A percentile compares a stretch with the other conserved stretches of the same genome.
phyloP scores from a whole-genome alignment of 306 rosid genomes.

The Cyamopsis tetragonoloba region DNA sequence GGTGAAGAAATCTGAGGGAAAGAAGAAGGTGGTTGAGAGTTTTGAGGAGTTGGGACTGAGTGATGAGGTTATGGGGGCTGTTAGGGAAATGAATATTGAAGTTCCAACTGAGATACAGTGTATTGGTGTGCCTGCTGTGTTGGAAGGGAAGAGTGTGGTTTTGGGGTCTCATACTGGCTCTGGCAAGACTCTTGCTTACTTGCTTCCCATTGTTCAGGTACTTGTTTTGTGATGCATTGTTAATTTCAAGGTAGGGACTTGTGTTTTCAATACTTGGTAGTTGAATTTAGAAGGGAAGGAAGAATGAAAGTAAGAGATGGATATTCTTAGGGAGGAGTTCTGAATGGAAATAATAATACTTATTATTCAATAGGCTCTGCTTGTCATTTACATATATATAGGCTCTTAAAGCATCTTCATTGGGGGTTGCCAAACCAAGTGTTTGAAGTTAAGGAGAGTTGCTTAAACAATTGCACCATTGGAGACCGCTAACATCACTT shows the following conservation, averaged over 20 bases:
- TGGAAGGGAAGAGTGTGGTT: slow-evolving; percentile 78
- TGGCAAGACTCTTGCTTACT: slow-evolving; percentile 90
- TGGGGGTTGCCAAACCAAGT: too few relatives aligned
- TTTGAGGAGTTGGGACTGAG: slow-evolving; percentile 69
- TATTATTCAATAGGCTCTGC: too few relatives aligned
- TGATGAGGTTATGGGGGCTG: slow-evolving; percentile 74
- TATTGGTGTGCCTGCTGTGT: slow-evolving; percentile 80
- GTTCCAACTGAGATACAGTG: slow-evolving; percentile 94
- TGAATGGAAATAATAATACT: too few relatives aligned
- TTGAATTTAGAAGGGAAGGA: too few relatives aligned
- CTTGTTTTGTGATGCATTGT: background rate
- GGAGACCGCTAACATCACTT: too few relatives aligned
- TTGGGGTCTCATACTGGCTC: slow-evolving; percentile 98
- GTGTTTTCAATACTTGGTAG: background rate
- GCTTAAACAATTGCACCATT: too few relatives aligned
- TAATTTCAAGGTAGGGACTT: background rate
- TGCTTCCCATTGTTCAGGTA: slow-evolving; percentile 96
- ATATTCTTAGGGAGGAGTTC: too few relatives aligned
- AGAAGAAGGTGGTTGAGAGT: slow-evolving; percentile 43
- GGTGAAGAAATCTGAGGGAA: slow-evolving; percentile 22
- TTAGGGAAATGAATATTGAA: slow-evolving; percentile 68
- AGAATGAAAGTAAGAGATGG: too few relatives aligned
- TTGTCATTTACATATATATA: too few relatives aligned
- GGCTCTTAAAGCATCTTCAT: too few relatives aligned
- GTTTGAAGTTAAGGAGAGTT: too few relatives aligned